Evolutionary conservation across 106 monocot genomes (phyloP), one percentile per base, ranked within the genome.

Genomic region (Iris macrosiphon): DNA sequence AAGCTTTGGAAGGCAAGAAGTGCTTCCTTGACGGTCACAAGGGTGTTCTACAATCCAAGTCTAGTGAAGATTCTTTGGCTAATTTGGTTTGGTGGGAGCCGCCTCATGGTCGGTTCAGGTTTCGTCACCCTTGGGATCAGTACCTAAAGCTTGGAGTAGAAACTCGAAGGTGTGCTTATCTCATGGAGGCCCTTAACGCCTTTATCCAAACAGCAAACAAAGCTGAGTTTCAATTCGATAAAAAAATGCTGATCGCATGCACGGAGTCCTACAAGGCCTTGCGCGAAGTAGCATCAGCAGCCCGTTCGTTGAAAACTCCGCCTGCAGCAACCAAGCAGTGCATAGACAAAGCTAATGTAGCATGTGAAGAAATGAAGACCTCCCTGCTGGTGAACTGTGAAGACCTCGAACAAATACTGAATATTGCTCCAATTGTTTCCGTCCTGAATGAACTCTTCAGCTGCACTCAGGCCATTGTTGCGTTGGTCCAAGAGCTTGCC

Each of bases 81-180:
- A 49, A 29, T 29, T 49, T 49, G 28, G 28, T 28, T 4, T 27
- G 28, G 28, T 49, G 28, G 49, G 49, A 49, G 49, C 49, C 28
- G 0, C 25, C 28, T 3, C 49, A 49, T 49, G 49, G 28, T 29
- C 49, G 14, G 6, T 49, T 49, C 18, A 25, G 47, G 47, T 25
- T 47, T 25, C 47, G 8, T 25, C 47, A 47, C 24, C 47, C 47
- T 10, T 47, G 49, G 49, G 49, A 29, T 49, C 49, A 49, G 12
- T 49, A 49, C 46, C 20, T 22, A 23, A 46, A 49, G 28, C 26
- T 49, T 6, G 49, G 49, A 23, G 46, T 7, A 7, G 22, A 23
- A 13, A 46, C 12, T 8, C 1, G 49, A 18, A 25, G 14, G 0
- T 49, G 49, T 29, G 28, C 49, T 27, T 29, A 29, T 29, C 28